A percentile compares a stretch with the other conserved stretches of the same genome.
phyloP scores from a whole-genome alignment of 1,139 yeast species.

The Suhomyces ambrosiae region DNA sequence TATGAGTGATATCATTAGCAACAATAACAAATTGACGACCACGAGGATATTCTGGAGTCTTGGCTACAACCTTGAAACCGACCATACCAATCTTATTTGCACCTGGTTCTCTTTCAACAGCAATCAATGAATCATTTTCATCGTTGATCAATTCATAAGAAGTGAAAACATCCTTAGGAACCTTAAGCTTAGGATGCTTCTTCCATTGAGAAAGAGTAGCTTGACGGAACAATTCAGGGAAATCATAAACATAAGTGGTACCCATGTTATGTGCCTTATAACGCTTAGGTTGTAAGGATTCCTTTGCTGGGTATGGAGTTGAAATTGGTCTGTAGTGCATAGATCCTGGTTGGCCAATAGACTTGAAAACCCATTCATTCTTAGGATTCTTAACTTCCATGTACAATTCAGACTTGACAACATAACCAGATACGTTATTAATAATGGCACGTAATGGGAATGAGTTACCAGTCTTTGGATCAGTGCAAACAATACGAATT shows the following conservation, averaged over 20 bases:
- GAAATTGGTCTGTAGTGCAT: constrained; percentile 97
- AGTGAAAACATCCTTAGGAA: constrained; percentile 78
- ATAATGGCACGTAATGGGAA: constrained; percentile 96
- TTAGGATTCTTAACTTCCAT: constrained; percentile 89
- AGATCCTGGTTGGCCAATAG: constrained; percentile 90
- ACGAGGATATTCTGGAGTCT: constrained; percentile 95
- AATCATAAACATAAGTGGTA: constrained; percentile 95
- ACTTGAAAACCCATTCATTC: constrained; percentile 96
- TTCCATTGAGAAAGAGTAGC: constrained; percentile 87
- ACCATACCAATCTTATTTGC: constrained; percentile 97
- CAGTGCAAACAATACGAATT: constrained; percentile 92
- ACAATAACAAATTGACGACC: constrained; percentile 92
- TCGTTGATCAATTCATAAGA: constrained; percentile 85
- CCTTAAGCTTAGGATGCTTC: constrained; percentile 55
- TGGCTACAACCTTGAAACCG: constrained; percentile 86
- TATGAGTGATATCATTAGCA: constrained; percentile 95
- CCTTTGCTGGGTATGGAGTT: constrained; percentile 96
- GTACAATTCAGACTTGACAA: constrained; percentile 91
- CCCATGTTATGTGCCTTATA: constrained; percentile 98
- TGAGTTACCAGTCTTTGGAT: constrained; percentile 81
- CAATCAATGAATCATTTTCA: constrained; percentile 74
- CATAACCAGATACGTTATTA: constrained; percentile 95
- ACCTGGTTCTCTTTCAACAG: constrained; percentile 94
- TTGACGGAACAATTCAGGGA: constrained; percentile 98
- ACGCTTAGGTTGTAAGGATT: constrained; percentile 97